A percentile compares a stretch with the other conserved stretches of the same genome.
phyloP scores from a whole-genome alignment of 2,329 filamentous ascomycete species.

The Exophiala xenobiotica region DNA sequence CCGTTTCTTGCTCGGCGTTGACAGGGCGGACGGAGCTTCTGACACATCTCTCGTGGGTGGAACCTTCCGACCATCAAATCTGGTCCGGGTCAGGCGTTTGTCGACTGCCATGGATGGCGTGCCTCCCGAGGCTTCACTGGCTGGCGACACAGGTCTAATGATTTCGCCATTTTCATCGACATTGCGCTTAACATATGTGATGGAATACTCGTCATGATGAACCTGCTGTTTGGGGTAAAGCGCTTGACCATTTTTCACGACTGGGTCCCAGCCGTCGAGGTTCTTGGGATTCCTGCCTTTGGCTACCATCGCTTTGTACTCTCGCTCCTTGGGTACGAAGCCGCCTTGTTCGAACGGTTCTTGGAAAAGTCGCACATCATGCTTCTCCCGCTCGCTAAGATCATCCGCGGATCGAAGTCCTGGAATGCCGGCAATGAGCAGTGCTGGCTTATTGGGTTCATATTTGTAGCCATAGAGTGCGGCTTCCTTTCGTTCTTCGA shows the following conservation, averaged over 20 bases:
- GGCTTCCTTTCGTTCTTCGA: conserved; percentile 61
- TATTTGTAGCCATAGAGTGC: conserved; percentile 61
- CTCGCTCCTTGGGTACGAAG: conserved; percentile 45
- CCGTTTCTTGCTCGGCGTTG: conserved; percentile 22
- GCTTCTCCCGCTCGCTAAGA: conserved; percentile 31
- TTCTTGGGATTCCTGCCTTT: conserved; percentile 38
- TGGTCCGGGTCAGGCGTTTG: conserved; percentile 25
- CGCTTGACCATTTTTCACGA: conserved; percentile 36
- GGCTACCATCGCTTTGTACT: conserved; percentile 41
- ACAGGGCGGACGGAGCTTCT: conserved; percentile 21
- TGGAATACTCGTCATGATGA: conserved; percentile 26
- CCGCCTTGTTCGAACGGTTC: conserved; percentile 57
- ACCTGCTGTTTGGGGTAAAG: conserved; percentile 24
- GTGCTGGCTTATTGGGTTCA: conserved; percentile 45
- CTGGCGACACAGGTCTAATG: conserved; percentile 20
- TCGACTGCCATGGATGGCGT: conserved; percentile 22
- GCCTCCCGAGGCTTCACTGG: conserved; percentile 14
- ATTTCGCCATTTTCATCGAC: conserved; percentile 24
- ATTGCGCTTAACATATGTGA: conserved; percentile 24
- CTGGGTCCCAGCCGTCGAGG: conserved; percentile 41
- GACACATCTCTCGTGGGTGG: conserved; percentile 28
- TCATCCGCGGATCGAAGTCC: conserved; percentile 23
- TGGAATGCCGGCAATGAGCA: conserved; percentile 36
- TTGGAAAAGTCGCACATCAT: conserved; percentile 48
- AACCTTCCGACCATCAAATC: conserved; percentile 29